Evolutionary conservation across 2,329 filamentous ascomycete species (phyloP), one percentile per base, ranked within the genome.

Genomic region (Nemania serpens): DNA sequence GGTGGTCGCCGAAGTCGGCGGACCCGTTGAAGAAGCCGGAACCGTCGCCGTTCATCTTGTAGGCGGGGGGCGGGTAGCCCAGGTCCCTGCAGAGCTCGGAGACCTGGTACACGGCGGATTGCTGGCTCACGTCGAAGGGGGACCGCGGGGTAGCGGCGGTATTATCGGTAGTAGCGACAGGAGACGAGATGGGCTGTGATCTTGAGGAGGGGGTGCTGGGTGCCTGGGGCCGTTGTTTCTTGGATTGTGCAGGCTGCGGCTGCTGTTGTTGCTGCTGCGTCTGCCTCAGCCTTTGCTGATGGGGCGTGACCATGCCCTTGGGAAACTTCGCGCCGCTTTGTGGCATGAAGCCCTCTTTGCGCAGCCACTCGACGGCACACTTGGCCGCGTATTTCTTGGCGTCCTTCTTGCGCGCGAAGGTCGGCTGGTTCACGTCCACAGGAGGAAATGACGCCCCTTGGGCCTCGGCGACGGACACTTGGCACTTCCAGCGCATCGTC

Each of bases 381-480:
- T 77, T 78, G 20, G 83, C 82, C 0, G 84, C 83, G 63, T 80
- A 84, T 62, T 79, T 75, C 70, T 82, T 85, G 22, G 84, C 82
- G 37, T 79, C 79, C 75, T 82, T 85, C 66, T 85, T 85, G 25
- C 68, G 74, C 11, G 70, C 58, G 54, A 84, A 85, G 0, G 68
- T 59, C 0, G 78, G 78, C 34, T 67, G 59, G 2, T 65, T 59
- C 1, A 58, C 66, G 34, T 71, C 70, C 6, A 63, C 48, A 0
- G 68, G 61, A 13, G 66, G 64, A 42, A 71, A 68, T 0, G 56
- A 6, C 3, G 17, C 52, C 1, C 48, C 63, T 2, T 61, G 25
- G 5, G 67, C 59, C 58, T 74, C 73, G 5, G 61, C 56, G 20
- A 76, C 64, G 1, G 13, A 59, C 41, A 73, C 72, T 6, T 58